Conservation (phyloP, 75 land plant species). For the Chamaecyparis obtusa region DNA sequence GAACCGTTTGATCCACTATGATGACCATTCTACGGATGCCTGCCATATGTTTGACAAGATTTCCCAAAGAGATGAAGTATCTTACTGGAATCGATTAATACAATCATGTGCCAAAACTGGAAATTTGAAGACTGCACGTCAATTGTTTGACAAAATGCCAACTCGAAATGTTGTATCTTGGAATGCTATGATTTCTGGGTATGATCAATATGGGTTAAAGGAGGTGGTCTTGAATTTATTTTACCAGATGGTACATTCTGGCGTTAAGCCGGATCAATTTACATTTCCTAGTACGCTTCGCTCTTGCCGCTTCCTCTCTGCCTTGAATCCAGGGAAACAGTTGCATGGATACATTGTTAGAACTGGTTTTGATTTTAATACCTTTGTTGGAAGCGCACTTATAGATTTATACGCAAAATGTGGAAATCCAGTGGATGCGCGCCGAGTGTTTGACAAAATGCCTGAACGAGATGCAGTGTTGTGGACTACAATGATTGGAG, state of each 20-base stretch:
- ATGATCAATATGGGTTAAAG: slow-evolving; percentile 18
- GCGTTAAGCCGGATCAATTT: slow-evolving; percentile 10
- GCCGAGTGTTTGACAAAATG: slow-evolving; percentile 42
- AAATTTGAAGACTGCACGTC: slow-evolving; percentile 31
- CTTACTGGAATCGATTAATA: not conserved
- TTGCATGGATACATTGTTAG: slow-evolving; percentile 23
- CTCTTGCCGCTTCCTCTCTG: slow-evolving; percentile 6
- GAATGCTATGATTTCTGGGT: slow-evolving; percentile 56
- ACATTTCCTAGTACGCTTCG: not conserved
- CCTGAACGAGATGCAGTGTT: slow-evolving; percentile 31
- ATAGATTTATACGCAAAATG: slow-evolving; percentile 34
- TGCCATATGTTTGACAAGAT: not conserved
- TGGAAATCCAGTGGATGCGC: slow-evolving; percentile 25
- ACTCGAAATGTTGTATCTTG: slow-evolving; percentile 49
- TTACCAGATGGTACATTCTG: slow-evolving; percentile 30
- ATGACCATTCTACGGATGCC: not conserved
- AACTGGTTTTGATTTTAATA: slow-evolving; percentile 16
- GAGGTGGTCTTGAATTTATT: slow-evolving; percentile 38
- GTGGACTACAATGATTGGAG: slow-evolving; percentile 51
- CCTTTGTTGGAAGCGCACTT: slow-evolving; percentile 29
- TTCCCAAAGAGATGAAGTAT: not conserved
- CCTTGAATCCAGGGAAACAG: slow-evolving; percentile 22
- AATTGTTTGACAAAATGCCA: slow-evolving; percentile 41
- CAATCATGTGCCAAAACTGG: slow-evolving; percentile 48
- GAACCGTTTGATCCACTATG: not conserved